These are phyloP conservation scores for Clitocybe nebularis DNA, from an alignment of 1,284 basidiomycete species.

Conservation along the genomic window DNA sequence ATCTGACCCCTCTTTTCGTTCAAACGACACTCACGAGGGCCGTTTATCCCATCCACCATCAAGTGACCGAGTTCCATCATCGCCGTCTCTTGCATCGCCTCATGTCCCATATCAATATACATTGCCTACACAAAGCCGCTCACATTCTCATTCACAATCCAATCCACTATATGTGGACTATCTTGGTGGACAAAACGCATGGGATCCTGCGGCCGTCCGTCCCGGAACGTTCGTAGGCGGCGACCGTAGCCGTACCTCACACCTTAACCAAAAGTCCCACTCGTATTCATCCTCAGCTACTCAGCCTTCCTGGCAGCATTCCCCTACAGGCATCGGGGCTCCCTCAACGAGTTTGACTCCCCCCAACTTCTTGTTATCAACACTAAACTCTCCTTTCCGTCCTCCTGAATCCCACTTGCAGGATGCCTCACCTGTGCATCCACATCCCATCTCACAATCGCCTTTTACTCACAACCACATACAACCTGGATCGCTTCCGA, in stretches of 20 bases:
- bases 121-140: constrained; percentile 15
- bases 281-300: constrained; percentile 8
- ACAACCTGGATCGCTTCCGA: constrained; percentile 4
- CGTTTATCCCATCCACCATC: constrained; percentile 2
- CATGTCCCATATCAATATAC: constrained; percentile 18
- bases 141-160: constrained; percentile 17
- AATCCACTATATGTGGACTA: constrained; percentile 15
- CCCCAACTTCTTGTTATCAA: constrained; percentile 10
- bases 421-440: no score
- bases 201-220: constrained; percentile 7
- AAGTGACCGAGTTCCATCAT: constrained; percentile 6
- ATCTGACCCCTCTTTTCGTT: constrained; percentile 23
- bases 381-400: constrained; percentile 18
- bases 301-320: constrained; percentile 6
- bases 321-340: constrained; percentile 1
- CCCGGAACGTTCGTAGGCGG: constrained; percentile 3
- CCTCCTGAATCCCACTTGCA: no score
- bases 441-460: constrained; percentile 9
- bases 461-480: constrained; percentile 11
- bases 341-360: constrained; percentile 4
- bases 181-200: constrained; percentile 3
- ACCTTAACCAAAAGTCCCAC: neutral
- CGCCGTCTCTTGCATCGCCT: constrained; percentile 15
- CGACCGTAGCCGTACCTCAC: neutral
- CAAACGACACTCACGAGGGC: constrained; percentile 21